These are phyloP conservation scores for Cyclotella kingstonii DNA, from an alignment of 108 stramenopile species.

Conservation along the genomic window DNA sequence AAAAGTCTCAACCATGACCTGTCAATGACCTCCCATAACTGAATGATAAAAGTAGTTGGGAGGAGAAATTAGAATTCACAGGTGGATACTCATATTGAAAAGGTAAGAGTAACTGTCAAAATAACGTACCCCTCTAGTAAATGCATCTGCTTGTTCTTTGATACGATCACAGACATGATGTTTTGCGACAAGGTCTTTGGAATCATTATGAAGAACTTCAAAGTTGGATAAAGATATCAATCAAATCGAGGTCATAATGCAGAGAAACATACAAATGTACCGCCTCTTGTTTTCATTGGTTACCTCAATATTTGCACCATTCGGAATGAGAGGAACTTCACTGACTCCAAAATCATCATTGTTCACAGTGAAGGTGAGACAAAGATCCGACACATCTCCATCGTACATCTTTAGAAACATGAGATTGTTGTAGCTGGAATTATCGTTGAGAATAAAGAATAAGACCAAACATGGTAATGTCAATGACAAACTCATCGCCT, in stretches of 20 bases:
- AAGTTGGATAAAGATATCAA: neutral
- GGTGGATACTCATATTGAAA: neutral
- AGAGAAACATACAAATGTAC: slow-evolving; percentile 50
- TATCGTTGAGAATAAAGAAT: neutral
- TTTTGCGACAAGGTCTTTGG: slow-evolving; percentile 84
- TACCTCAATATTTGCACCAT: slow-evolving; percentile 85
- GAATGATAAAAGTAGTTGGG: too few species aligned
- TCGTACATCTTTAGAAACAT: slow-evolving; percentile 94
- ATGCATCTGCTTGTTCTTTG: slow-evolving; percentile 89
- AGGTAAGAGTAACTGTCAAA: too few species aligned
- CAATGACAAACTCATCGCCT: neutral
- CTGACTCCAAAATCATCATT: slow-evolving; percentile 88
- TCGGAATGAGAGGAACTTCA: slow-evolving; percentile 85
- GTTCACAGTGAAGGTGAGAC: slow-evolving; percentile 89
- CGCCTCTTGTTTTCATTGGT: slow-evolving; percentile 73
- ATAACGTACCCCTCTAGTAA: slow-evolving; percentile 72
- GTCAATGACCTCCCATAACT: slow-evolving; percentile 91
- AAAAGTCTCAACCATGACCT: slow-evolving; percentile 88
- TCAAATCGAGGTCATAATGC: neutral
- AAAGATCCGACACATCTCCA: slow-evolving; percentile 91
- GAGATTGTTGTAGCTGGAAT: slow-evolving; percentile 74
- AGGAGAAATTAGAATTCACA: too few species aligned
- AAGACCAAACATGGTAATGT: neutral
- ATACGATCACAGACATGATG: slow-evolving; percentile 91
- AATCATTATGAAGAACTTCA: neutral